These are phyloP conservation scores for Pseudogymnoascus sp. DNA, from an alignment of 2,329 filamentous ascomycete species.

Conservation along the genomic window DNA sequence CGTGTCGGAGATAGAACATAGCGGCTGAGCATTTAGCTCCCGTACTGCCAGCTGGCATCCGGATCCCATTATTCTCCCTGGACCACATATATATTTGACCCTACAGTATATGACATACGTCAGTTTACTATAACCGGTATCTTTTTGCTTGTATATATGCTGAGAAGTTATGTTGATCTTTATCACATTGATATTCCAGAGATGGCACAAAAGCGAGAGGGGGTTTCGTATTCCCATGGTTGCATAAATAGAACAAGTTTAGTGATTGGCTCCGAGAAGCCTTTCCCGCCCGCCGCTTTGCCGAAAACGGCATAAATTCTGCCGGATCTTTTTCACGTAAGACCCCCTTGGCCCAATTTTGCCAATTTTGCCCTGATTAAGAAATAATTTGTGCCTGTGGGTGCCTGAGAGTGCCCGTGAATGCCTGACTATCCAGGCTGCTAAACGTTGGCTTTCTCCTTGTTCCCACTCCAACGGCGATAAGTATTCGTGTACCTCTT, in stretches of 20 bases:
- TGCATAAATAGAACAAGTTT: constrained; percentile 6
- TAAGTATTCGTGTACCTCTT: neutral
- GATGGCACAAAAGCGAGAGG: neutral
- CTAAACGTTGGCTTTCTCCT: neutral
- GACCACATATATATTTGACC: neutral
- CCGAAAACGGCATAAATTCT: neutral
- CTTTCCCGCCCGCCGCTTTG: neutral
- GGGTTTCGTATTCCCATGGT: neutral
- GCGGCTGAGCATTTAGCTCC: constrained; percentile 1
- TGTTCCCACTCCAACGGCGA: neutral
- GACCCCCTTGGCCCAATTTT: neutral
- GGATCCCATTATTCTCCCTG: neutral
- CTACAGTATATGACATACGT: neutral
- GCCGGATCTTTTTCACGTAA: neutral
- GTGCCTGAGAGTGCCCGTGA: neutral
- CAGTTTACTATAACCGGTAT: neutral
- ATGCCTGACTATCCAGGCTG: neutral
- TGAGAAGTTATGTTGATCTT: neutral
- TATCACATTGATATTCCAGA: neutral
- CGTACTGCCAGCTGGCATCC: neutral
- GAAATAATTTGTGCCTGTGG: neutral
- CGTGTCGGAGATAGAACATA: neutral
- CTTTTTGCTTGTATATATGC: neutral
- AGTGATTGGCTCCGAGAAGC: neutral
- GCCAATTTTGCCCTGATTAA: neutral